Evolutionary conservation across 306 rosid species (phyloP).

Genomic region (Dalbergia cultrata): DNA sequence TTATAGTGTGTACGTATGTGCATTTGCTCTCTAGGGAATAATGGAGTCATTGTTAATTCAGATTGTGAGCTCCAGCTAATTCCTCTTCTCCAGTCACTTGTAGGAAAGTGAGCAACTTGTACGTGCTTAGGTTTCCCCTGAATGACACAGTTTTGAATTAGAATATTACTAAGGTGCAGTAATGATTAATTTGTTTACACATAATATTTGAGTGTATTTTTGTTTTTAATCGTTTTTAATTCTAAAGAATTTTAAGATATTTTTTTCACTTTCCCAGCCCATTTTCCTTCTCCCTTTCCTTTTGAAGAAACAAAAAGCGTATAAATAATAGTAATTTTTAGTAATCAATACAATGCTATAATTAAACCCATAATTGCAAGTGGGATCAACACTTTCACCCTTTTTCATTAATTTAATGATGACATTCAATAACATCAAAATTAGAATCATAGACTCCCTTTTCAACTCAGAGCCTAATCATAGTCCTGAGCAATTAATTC

Average conservation of each 20-base stretch:
- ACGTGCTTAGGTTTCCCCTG: too few relatives aligned
- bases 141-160: background rate
- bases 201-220: too few relatives aligned
- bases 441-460: slow-evolving; percentile 4
- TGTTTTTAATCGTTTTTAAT: too few relatives aligned
- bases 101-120: background rate
- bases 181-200: background rate
- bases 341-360: too few relatives aligned
- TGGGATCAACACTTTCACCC: background rate
- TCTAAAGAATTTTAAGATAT: too few relatives aligned
- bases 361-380: too few relatives aligned
- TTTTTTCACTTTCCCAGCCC: too few relatives aligned
- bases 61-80: background rate
- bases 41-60: background rate
- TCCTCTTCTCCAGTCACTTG: background rate
- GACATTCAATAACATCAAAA: background rate
- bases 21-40: background rate
- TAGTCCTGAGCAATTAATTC: background rate
- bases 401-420: background rate
- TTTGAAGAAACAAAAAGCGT: background rate
- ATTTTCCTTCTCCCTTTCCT: background rate
- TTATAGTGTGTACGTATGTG: background rate
- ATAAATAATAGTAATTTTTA: background rate
- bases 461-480: slow-evolving; percentile 20
- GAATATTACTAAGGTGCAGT: background rate